Evolutionary conservation across 2,329 filamentous ascomycete genomes (phyloP).

Genomic region (Aspergillus quadricinctus): DNA sequence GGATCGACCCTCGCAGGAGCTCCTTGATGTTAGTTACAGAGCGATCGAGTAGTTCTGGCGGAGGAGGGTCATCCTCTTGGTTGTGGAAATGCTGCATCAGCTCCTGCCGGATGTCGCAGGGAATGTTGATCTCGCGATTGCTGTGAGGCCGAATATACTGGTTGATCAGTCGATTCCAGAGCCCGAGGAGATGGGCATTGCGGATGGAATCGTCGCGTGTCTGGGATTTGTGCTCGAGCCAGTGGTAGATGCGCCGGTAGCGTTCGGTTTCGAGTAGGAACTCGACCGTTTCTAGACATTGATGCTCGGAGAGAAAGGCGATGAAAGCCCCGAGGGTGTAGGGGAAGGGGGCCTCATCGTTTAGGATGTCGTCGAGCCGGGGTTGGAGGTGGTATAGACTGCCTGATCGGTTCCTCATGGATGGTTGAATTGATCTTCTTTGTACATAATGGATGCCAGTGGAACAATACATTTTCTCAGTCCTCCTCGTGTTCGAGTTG

Average conservation of each 20-base stretch:
- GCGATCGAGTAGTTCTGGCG: neutral
- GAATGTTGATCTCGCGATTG: neutral
- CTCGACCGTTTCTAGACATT: constrained; percentile 87
- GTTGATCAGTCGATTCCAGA: neutral
- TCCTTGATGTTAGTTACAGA: neutral
- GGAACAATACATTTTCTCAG: neutral
- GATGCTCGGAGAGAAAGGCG: constrained; percentile 87
- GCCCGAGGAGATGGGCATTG: neutral
- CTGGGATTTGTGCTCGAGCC: constrained; percentile 31
- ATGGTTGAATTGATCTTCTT: neutral
- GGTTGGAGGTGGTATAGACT: constrained; percentile 46
- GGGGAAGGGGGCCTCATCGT: constrained; percentile 73
- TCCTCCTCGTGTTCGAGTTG: neutral
- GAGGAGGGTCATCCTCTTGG: neutral
- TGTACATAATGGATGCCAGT: neutral
- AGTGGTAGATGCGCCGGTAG: constrained; percentile 61
- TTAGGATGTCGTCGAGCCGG: constrained; percentile 74
- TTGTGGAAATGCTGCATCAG: neutral
- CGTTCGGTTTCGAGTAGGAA: constrained; percentile 87
- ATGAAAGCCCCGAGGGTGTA: constrained; percentile 87
- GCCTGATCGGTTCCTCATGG: neutral
- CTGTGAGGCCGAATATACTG: neutral
- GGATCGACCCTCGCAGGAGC: constrained; percentile 1
- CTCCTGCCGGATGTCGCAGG: neutral
- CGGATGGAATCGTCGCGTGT: neutral